These are phyloP conservation scores for Candida nemodendra DNA, from an alignment of 805 yeast genomes.

Conservation along the genomic window DNA sequence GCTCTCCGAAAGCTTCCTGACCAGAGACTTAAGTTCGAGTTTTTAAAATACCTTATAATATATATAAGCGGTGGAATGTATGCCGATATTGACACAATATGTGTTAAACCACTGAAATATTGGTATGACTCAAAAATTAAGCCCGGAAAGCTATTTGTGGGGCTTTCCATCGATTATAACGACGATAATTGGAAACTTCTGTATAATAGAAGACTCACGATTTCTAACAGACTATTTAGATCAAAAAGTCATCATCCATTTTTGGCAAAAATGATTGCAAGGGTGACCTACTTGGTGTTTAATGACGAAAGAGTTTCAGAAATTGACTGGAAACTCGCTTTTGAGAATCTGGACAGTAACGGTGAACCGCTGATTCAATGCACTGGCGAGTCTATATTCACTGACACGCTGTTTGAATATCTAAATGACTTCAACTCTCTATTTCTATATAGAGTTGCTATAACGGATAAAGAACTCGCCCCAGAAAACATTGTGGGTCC, in stretches of 20 bases:
- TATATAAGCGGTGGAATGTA: constrained; percentile 60
- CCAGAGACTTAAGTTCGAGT: constrained; percentile 48
- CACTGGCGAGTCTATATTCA: constrained; percentile 32
- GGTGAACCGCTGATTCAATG: constrained; percentile 33
- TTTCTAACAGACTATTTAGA: constrained; percentile 22
- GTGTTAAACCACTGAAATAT: constrained; percentile 44
- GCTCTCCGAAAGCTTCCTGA: constrained; percentile 49
- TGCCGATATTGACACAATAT: constrained; percentile 59
- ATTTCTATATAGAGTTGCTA: constrained; percentile 25
- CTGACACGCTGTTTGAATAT: constrained; percentile 33
- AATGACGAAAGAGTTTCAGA: constrained; percentile 13
- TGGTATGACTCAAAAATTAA: constrained; percentile 24
- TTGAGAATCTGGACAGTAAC: constrained; percentile 29
- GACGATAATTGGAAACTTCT: constrained; percentile 24
- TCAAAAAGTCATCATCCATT: constrained; percentile 28
- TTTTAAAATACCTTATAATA: constrained; percentile 51
- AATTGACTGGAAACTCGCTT: constrained; percentile 30
- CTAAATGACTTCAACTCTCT: constrained; percentile 22
- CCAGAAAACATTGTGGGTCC: constrained; percentile 28
- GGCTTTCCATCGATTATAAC: constrained; percentile 24
- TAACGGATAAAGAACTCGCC: constrained; percentile 17
- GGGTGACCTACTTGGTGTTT: constrained; percentile 20
- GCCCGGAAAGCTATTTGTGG: constrained; percentile 18
- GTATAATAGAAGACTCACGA: constrained; percentile 24
- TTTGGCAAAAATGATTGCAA: constrained; percentile 25